phyloP scores from a whole-genome alignment of 495 filamentous ascomycete species.

The Talaromyces proteolyticus region DNA sequence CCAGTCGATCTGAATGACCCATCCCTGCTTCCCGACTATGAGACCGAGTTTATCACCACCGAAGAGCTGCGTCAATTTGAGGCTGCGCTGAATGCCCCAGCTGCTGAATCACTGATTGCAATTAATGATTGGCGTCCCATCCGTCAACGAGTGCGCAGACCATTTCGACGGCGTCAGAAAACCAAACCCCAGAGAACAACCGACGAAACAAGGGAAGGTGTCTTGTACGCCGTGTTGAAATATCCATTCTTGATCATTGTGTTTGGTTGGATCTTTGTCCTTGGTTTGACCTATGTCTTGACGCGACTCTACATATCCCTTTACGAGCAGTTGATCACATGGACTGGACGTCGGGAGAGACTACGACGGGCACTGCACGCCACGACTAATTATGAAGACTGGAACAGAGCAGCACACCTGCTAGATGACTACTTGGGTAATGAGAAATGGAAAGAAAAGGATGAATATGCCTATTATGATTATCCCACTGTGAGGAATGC shows the following conservation, averaged over 20 bases:
- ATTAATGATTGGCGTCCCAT: constrained; percentile 85
- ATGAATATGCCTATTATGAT: constrained; percentile 95
- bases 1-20: constrained; percentile 30
- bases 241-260: constrained; percentile 85
- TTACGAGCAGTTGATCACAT: constrained; percentile 65
- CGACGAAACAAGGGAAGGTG: constrained; percentile 92
- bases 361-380: constrained; percentile 64
- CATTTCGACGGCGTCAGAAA: constrained; percentile 14
- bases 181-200: constrained; percentile 51
- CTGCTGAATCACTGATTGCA: constrained; percentile 52
- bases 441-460: constrained; percentile 75
- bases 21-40: constrained; percentile 52
- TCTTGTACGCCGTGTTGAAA: constrained; percentile 79
- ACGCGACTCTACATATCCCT: constrained; percentile 84
- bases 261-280: constrained; percentile 68
- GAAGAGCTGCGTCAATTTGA: constrained; percentile 46
- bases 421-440: constrained; percentile 81
- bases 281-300: constrained; percentile 63
- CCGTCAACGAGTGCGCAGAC: constrained; percentile 55
- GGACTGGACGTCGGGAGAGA: constrained; percentile 60
- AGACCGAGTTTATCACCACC: constrained; percentile 58
- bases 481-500: constrained; percentile 72
- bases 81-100: constrained; percentile 42
- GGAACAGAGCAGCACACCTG: constrained; percentile 69
- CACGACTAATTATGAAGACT: constrained; percentile 71